Evolutionary conservation across 441 rosid species (phyloP).

Genomic region (Brassica hybrid): DNA sequence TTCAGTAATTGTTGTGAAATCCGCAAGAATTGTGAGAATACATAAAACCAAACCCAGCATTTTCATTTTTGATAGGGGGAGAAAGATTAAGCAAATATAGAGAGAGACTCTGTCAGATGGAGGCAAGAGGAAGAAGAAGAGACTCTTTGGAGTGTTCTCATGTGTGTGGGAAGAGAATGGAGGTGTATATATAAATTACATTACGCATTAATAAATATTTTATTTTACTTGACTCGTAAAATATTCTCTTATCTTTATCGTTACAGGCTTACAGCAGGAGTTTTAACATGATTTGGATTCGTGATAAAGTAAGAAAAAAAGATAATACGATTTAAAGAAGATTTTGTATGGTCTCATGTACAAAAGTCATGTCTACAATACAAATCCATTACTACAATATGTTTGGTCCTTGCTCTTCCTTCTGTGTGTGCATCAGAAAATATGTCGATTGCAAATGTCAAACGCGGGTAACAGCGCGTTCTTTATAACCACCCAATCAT

Average conservation of each 20-base stretch:
- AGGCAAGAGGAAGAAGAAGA: constrained; percentile 30
- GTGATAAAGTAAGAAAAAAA: neutral
- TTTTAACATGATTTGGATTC: neutral
- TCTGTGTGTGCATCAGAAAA: constrained; percentile 28
- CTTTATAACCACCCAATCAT: constrained; percentile 8
- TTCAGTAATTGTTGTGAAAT: constrained; percentile 23
- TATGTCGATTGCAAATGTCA: neutral
- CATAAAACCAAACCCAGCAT: constrained; percentile 28
- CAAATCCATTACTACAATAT: constrained; percentile 29
- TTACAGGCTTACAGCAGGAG: too few relatives aligned
- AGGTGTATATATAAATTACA: constrained; percentile 34
- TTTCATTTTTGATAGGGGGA: constrained; percentile 42
- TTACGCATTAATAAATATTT: neutral
- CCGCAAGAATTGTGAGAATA: constrained; percentile 36
- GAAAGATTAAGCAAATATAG: neutral
- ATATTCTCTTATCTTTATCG: constrained; percentile 24
- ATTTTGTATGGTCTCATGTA: neutral
- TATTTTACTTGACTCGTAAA: neutral
- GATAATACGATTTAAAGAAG: constrained; percentile 1
- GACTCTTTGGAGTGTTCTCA: constrained; percentile 35
- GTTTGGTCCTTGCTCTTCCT: constrained; percentile 22
- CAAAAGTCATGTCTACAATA: constrained; percentile 43
- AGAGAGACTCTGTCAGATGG: constrained; percentile 21
- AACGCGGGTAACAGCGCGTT: neutral
- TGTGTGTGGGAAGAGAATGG: constrained; percentile 34